Conservation (phyloP, 1,139 yeast genomes). For the Tardiomyces blankii region DNA sequence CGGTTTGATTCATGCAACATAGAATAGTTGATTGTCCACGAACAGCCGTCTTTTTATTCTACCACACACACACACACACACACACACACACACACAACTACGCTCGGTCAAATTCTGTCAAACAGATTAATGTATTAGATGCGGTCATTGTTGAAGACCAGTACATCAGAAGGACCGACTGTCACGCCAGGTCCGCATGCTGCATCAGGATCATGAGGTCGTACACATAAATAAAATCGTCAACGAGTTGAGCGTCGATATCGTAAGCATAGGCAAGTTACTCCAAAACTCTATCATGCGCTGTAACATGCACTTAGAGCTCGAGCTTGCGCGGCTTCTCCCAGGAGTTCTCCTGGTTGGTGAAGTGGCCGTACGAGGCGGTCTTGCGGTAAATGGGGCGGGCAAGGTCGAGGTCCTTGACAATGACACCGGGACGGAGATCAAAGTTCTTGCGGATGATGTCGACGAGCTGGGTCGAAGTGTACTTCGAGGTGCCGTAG, state of each 20-base stretch:
- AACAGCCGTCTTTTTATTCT: too few species aligned
- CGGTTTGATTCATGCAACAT: too few species aligned
- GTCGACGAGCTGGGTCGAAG: conserved; percentile 80
- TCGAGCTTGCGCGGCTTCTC: conserved; percentile 90
- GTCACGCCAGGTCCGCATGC: neutral
- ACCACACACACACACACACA: too few species aligned
- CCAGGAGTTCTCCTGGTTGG: conserved; percentile 98
- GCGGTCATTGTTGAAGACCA: conserved; percentile 2
- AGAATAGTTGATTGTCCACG: too few species aligned
- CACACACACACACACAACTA: too few species aligned
- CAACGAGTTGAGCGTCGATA: conserved; percentile 22
- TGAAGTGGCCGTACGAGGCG: conserved; percentile 98
- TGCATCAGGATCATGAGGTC: neutral
- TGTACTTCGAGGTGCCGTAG: conserved; percentile 89
- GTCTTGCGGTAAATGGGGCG: conserved; percentile 99
- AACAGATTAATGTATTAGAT: neutral
- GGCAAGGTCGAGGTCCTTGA: conserved; percentile 90
- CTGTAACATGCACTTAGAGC: conserved; percentile 35
- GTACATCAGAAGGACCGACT: neutral
- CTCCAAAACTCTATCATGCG: neutral
- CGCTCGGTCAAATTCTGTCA: neutral
- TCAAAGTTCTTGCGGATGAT: conserved; percentile 92
- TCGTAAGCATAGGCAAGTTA: neutral
- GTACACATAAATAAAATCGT: neutral
- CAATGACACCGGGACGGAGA: conserved; percentile 98